These are phyloP conservation scores for Aspergillus calidoustus DNA, from an alignment of 2,329 filamentous ascomycete species.

Conservation along the genomic window DNA sequence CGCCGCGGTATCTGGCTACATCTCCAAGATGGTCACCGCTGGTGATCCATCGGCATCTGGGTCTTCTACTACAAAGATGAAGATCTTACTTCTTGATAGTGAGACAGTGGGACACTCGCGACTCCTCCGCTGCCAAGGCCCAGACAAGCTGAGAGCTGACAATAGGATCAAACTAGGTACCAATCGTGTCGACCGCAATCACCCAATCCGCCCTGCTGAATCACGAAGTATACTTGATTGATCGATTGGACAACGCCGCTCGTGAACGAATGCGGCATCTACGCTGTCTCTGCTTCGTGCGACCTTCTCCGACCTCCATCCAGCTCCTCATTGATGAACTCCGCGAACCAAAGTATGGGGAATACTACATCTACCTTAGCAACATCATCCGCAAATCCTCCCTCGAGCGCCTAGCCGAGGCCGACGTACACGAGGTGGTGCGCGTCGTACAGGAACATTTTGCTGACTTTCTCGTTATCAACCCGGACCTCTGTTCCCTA, in stretches of 20 bases:
- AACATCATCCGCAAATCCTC: constrained; percentile 98
- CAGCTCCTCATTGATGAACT: constrained; percentile 94
- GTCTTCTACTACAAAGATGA: constrained; percentile 81
- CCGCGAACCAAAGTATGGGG: constrained; percentile 93
- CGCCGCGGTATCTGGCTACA: constrained; percentile 89
- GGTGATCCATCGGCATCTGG: constrained; percentile 68
- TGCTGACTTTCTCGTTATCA: constrained; percentile 92
- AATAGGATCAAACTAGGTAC: constrained; percentile 57
- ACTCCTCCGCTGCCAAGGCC: constrained; percentile 1
- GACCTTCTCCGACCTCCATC: constrained; percentile 89
- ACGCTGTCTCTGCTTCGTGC: constrained; percentile 88
- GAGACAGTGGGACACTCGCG: constrained; percentile 72
- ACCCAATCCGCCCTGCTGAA: constrained; percentile 94
- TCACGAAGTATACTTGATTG: constrained; percentile 97
- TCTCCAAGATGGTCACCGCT: constrained; percentile 91
- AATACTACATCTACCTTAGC: constrained; percentile 97
- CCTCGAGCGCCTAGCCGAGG: constrained; percentile 89
- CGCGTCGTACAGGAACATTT: constrained; percentile 94
- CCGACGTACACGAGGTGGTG: constrained; percentile 96
- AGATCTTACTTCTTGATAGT: constrained; percentile 89
- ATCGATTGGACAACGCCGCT: constrained; percentile 85
- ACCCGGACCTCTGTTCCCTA: constrained; percentile 88
- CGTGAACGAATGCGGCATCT: constrained; percentile 98
- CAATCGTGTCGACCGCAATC: constrained; percentile 91
- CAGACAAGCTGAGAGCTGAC: constrained; percentile 26